Base-by-base conservation (phyloP, 78 protist genomes). In the Isochrysis galbana region DNA sequence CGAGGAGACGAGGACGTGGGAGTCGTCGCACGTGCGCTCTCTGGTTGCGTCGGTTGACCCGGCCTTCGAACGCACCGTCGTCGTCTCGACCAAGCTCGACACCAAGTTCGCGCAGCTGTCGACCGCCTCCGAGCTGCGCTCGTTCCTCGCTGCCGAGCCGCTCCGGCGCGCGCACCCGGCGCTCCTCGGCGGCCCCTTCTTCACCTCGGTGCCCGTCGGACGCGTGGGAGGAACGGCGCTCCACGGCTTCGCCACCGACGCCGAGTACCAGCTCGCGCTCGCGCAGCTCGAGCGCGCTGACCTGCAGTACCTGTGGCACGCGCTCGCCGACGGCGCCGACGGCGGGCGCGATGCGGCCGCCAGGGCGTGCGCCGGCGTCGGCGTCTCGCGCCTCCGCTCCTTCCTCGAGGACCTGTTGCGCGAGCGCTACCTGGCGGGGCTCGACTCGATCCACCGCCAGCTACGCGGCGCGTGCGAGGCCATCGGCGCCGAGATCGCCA, bases 121-220 rank as follows among this genome's bases (percentile, higher is more conserved):
- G n/a, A 2, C 29, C n/a, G 14, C 80, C 45, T 29, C 80, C 39
- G 80, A 70, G 39, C 80, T 70, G 44, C n/a, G 22, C n/a, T 41
- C 29, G 39, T 70, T 70, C 80, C 41, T 70, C n/a, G 80, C 14
- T 14, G 80, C 80, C 32, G 39, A 17, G 17, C 80, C 36, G 7
- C 80, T 70, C 1, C 80, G 22, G n/a, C 39, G 14, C 7, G 4
- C 74, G 80, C 80, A 70, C 80, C 41, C 80, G 80, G 29, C 7
- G 80, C 80, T 70, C 39, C 80, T 70, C 80, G 80, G 80, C 34
- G 80, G 80, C 80, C 80, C 80, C 7, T 70, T 70, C 80, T 70
- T 70, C 80, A 70, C 80, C n/a, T 70, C 80, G 14, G 80, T 70
- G n/a, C 80, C 80, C 17, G 34, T 41, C 32, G 41, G 42, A 1